phyloP scores from a whole-genome alignment of 352 stramenopile genomes.

The Pythium scleroteichum region DNA sequence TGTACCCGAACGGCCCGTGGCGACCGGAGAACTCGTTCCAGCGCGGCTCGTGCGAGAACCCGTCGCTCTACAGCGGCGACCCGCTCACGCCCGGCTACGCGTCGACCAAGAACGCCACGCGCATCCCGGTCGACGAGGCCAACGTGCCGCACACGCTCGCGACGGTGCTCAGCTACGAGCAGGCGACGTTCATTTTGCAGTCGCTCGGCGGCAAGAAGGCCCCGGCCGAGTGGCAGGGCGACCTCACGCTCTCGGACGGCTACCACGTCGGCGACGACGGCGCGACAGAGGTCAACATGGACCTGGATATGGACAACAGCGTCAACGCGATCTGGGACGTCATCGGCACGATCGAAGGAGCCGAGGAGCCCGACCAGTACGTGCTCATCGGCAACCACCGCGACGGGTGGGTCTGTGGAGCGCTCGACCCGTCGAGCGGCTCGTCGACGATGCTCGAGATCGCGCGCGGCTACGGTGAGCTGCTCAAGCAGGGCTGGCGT shows the following conservation, averaged over 20 bases:
- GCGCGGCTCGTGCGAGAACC: constrained; percentile 84
- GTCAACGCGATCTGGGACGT: constrained; percentile 88
- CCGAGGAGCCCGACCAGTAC: constrained; percentile 55
- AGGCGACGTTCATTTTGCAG: constrained; percentile 76
- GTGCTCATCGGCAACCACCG: constrained; percentile 91
- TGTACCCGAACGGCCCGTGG: constrained; percentile 85
- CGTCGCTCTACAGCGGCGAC: constrained; percentile 76
- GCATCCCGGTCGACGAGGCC: constrained; percentile 44
- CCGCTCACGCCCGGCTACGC: constrained; percentile 45
- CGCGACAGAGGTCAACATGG: constrained; percentile 59
- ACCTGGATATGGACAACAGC: constrained; percentile 76
- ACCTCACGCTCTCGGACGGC: constrained; percentile 44
- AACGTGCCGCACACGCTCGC: constrained; percentile 68
- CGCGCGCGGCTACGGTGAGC: constrained; percentile 59
- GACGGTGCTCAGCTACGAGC: constrained; percentile 79
- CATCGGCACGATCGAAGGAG: constrained; percentile 75
- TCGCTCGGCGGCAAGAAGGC: constrained; percentile 61
- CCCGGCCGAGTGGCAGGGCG: constrained; percentile 62
- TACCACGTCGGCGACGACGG: constrained; percentile 81
- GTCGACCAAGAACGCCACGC: constrained; percentile 28
- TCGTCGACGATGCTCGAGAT: constrained; percentile 86
- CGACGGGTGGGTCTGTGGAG: constrained; percentile 90
- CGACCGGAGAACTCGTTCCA: constrained; percentile 78
- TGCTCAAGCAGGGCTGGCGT: constrained; percentile 68
- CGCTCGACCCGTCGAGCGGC: constrained; percentile 81